Evolutionary conservation across 768 basidiomycete genomes (phyloP), one percentile per base, ranked within the genome.

Genomic region (Vararia minispora): DNA sequence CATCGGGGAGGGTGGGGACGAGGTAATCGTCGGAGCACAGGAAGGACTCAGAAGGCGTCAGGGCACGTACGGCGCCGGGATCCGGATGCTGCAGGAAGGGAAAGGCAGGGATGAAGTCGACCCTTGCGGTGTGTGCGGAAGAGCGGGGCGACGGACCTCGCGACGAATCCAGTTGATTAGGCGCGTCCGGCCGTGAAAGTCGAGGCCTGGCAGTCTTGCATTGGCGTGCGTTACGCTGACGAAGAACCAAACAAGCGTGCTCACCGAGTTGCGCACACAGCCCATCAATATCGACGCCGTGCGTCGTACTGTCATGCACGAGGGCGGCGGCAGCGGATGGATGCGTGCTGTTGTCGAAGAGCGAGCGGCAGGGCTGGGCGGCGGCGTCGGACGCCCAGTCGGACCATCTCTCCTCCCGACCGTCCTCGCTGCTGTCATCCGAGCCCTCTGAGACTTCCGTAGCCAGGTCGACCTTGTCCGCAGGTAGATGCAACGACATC

Each of bases 151-250:
- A 29, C 58, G 14, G 30, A 86, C 88, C 58, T 75, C 71, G 59
- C 74, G 81, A 41, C 91, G 65, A 52, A 94, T 88, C 58, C 72
- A 85, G 56, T 95, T 95, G 59, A 95, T 76, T 35, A 95, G 60
- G 33, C 85, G 74, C 48, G 89, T 79, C 14, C 83, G 70, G 39
- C 74, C 72, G 58, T 89, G 79, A 45, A 80, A 74, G 55, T 94
- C 90, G 27, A 92, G 62, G 0, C 64, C 85, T 88, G 45, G 24
- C 34, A 22, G 33, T n/a, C 24, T 28, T 13, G 24, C 44, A 43
- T 16, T 25, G 38, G 23, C 40, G 35, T 14, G 43, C 39, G 28
- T 20, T 35, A 10, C 4, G 13, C 3, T 32, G 14, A 8, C 21
- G 28, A 33, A 13, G 26, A 16, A 14, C 27, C 18, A 11, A 25